Conservation (phyloP, 108 stramenopile genomes). For the Conticribra weissflogii region DNA sequence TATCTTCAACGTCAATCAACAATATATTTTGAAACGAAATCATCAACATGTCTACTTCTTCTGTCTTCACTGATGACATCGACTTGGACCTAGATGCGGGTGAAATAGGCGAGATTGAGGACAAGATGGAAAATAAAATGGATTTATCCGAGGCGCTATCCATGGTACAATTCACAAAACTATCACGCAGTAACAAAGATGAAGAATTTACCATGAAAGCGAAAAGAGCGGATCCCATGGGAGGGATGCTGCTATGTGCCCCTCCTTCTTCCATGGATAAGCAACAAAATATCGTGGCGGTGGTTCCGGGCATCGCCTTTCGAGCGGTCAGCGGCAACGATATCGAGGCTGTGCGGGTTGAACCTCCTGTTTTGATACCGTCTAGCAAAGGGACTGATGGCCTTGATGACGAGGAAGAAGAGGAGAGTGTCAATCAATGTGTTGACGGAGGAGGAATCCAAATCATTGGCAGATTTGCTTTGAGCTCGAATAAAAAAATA, state of each 20-base stretch:
- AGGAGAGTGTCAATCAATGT: not conserved
- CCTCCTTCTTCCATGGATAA: not conserved
- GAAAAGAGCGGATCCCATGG: slow-evolving; percentile 6
- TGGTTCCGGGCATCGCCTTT: not conserved
- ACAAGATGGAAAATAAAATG: not conserved
- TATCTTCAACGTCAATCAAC: too few species aligned
- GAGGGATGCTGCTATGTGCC: slow-evolving; percentile 5
- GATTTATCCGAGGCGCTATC: slow-evolving; percentile 6
- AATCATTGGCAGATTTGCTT: slow-evolving; percentile 3
- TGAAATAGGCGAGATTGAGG: not conserved
- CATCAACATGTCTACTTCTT: not conserved
- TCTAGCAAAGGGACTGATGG: not conserved
- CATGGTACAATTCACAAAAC: slow-evolving; percentile 2
- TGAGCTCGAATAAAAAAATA: not conserved
- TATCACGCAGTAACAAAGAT: not conserved
- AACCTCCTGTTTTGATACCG: not conserved
- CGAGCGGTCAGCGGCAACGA: not conserved
- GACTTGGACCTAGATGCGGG: not conserved
- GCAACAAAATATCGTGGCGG: not conserved
- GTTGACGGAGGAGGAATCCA: slow-evolving; percentile 18
- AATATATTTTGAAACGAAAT: too few species aligned
- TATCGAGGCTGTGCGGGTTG: slow-evolving; percentile 21
- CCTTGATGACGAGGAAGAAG: slow-evolving; percentile 1
- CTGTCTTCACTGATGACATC: not conserved
- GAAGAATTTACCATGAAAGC: not conserved